Conservation (phyloP, 176 grass and related monocot species). For the Panicum miliaceum region DNA sequence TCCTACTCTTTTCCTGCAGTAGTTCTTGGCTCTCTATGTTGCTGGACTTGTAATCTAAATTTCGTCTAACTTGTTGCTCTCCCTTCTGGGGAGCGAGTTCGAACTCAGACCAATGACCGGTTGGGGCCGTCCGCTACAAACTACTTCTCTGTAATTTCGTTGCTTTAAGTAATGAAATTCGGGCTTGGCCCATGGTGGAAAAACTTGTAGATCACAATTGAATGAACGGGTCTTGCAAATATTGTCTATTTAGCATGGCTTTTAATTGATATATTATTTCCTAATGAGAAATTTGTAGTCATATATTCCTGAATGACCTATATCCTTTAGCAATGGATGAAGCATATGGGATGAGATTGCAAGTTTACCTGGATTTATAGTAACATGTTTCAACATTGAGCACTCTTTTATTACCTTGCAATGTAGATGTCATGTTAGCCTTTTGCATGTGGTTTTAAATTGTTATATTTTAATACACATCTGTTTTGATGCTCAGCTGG, state of each 20-base stretch:
- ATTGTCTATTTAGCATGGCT: not conserved
- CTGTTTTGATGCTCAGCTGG: conserved; percentile 65
- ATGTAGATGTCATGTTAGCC: conserved; percentile 11
- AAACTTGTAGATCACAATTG: not conserved
- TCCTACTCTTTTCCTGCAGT: too few species aligned
- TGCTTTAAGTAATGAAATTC: too few species aligned
- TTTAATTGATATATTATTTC: not conserved
- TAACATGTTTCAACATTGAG: conserved; percentile 6
- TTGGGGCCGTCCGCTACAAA: too few species aligned
- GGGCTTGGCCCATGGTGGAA: too few species aligned
- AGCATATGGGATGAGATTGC: not conserved
- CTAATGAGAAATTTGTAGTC: not conserved
- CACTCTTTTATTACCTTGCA: not conserved
- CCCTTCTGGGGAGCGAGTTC: too few species aligned
- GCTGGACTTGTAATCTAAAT: too few species aligned
- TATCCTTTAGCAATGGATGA: not conserved
- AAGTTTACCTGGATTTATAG: conserved; percentile 14
- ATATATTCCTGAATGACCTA: not conserved
- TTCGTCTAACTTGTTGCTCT: too few species aligned
- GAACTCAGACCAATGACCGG: too few species aligned
- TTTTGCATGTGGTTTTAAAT: not conserved
- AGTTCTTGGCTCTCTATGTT: too few species aligned
- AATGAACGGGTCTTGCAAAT: not conserved
- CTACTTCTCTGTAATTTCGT: too few species aligned
- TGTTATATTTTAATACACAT: conserved; percentile 3